phyloP scores from a whole-genome alignment of 148 eudicot species.

The Agrostemma githago region DNA sequence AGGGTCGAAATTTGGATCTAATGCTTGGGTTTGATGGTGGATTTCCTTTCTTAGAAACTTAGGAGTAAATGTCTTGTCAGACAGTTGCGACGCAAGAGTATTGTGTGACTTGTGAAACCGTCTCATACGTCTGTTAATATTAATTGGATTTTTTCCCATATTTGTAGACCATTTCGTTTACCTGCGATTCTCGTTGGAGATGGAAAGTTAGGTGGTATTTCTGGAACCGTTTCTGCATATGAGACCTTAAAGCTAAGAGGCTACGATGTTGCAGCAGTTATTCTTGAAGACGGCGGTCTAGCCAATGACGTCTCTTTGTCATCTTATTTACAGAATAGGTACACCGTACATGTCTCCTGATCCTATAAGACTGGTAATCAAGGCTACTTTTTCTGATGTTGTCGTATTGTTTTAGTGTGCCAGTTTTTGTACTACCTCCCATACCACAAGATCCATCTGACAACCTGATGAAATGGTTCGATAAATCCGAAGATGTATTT shows the following conservation, averaged over 20 bases:
- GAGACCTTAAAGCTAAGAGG: constrained; percentile 90
- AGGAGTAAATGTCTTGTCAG: no score
- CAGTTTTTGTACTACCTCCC: constrained; percentile 82
- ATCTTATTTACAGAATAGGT: constrained; percentile 73
- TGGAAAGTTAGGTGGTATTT: constrained; percentile 93
- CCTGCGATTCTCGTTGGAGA: constrained; percentile 94
- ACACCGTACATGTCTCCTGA: constrained; percentile 7
- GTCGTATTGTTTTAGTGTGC: constrained; percentile 47
- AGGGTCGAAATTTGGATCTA: no score
- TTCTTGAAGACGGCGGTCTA: constrained; percentile 80
- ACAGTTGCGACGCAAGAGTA: no score
- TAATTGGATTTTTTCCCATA: constrained; percentile 16
- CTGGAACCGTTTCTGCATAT: constrained; percentile 86
- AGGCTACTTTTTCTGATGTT: constrained; percentile 13
- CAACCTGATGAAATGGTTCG: constrained; percentile 77
- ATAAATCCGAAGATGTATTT: constrained; percentile 50
- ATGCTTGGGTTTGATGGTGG: no score
- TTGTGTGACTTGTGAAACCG: no score
- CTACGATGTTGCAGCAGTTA: constrained; percentile 82
- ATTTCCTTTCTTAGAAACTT: no score
- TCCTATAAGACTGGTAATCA: not conserved
- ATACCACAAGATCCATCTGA: constrained; percentile 78
- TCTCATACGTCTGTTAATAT: not conserved
- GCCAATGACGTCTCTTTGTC: constrained; percentile 58
- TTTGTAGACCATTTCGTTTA: constrained; percentile 71